phyloP scores from a whole-genome alignment of 2,329 filamentous ascomycete genomes.

The Penicillium freii region DNA sequence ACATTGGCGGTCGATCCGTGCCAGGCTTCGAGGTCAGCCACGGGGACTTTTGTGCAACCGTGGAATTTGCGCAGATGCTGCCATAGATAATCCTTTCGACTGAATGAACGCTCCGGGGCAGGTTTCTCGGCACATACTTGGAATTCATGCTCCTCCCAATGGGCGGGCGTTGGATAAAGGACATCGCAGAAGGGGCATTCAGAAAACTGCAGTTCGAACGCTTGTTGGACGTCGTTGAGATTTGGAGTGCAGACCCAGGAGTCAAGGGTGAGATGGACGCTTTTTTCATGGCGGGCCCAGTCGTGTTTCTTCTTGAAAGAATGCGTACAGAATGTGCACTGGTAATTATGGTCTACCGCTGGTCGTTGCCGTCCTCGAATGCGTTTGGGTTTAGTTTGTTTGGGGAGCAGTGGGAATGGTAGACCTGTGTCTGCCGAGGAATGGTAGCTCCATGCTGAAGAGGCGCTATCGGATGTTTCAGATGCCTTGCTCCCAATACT shows the following conservation, averaged over 20 bases:
- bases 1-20: slow-evolving; percentile 53
- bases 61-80: slow-evolving; percentile 58
- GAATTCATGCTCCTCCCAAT: slow-evolving; percentile 55
- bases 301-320: slow-evolving; percentile 52
- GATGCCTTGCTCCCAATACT: slow-evolving; percentile 32
- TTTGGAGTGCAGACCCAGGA: slow-evolving; percentile 38
- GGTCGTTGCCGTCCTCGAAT: slow-evolving; percentile 5
- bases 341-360: slow-evolving; percentile 26
- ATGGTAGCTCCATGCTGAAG: slow-evolving; percentile 36
- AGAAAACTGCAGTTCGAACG: background rate
- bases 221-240: slow-evolving; percentile 18
- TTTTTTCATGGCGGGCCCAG: slow-evolving; percentile 53
- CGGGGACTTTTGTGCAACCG: slow-evolving; percentile 49
- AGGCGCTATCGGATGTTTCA: slow-evolving; percentile 32
- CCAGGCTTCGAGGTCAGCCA: slow-evolving; percentile 55
- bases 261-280: slow-evolving; percentile 49
- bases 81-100: slow-evolving; percentile 57
- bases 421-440: slow-evolving; percentile 25
- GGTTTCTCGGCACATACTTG: slow-evolving; percentile 53
- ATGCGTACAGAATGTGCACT: slow-evolving; percentile 52
- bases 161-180: slow-evolving; percentile 44
- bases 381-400: slow-evolving; percentile 5
- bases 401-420: slow-evolving; percentile 24
- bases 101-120: slow-evolving; percentile 53
- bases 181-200: slow-evolving; percentile 52